phyloP scores from a whole-genome alignment of 1,284 basidiomycete genomes.

The Leccinum glutinopallens region DNA sequence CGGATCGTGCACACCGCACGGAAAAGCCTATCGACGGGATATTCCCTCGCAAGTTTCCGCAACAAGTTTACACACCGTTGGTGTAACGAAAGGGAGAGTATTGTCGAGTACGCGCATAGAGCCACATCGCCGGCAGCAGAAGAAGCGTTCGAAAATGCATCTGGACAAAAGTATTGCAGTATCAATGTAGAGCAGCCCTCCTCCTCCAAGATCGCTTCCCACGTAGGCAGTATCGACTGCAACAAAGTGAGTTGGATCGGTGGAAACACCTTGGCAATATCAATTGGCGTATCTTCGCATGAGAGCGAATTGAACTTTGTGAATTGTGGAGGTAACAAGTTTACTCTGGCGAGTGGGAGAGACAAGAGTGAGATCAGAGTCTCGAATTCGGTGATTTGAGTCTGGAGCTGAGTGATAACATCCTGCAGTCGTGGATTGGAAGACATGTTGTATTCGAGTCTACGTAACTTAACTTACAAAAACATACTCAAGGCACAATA shows the following conservation, averaged over 20 bases:
- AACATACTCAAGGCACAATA: not conserved
- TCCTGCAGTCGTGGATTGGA: conserved; percentile 34
- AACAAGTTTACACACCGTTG: conserved; percentile 55
- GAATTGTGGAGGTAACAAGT: conserved; percentile 60
- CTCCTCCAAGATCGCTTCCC: conserved; percentile 61
- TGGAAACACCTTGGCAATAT: conserved; percentile 52
- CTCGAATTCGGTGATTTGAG: conserved; percentile 50
- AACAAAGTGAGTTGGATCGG: conserved; percentile 65
- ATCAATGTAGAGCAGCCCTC: conserved; percentile 46
- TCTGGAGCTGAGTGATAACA: conserved; percentile 52
- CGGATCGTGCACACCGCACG: conserved; percentile 44
- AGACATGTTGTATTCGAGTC: not conserved
- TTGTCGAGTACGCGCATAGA: conserved; percentile 59
- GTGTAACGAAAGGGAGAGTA: conserved; percentile 53
- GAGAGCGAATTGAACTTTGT: conserved; percentile 37
- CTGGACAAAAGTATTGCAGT: conserved; percentile 73
- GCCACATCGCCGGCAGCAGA: conserved; percentile 55
- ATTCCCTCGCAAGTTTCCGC: conserved; percentile 54
- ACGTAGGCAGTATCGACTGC: conserved; percentile 65
- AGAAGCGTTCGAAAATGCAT: conserved; percentile 52
- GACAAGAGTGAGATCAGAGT: conserved; percentile 57
- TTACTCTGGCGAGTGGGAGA: conserved; percentile 56
- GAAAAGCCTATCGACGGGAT: conserved; percentile 71
- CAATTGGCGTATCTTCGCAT: conserved; percentile 15
- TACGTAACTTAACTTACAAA: not conserved